phyloP scores from a whole-genome alignment of 2,329 filamentous ascomycete species.

The Zarea fungicola region DNA sequence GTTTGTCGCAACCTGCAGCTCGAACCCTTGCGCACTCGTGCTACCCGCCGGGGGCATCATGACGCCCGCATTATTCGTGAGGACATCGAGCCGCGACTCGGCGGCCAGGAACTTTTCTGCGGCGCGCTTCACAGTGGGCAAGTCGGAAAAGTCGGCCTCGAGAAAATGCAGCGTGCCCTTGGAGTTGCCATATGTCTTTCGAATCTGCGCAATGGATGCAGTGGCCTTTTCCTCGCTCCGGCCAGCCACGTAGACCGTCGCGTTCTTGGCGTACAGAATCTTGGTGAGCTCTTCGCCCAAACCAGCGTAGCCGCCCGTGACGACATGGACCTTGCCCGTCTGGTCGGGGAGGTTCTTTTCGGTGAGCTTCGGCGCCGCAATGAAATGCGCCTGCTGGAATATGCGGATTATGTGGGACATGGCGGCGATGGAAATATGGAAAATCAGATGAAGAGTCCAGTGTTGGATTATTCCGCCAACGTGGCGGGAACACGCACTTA shows the following conservation, averaged over 20 bases:
- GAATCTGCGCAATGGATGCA: constrained; percentile 35
- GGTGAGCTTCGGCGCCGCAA: constrained; percentile 17
- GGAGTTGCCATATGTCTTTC: constrained; percentile 23
- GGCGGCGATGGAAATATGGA: too few species aligned
- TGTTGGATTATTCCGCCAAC: too few species aligned
- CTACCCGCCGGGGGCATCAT: constrained; percentile 24
- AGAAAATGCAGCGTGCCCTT: constrained; percentile 32
- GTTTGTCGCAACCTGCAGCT: constrained; percentile 32
- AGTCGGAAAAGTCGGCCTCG: constrained; percentile 31
- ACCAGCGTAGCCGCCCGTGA: constrained; percentile 20
- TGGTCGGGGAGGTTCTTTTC: constrained; percentile 60
- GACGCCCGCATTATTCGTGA: constrained; percentile 33
- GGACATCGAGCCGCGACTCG: constrained; percentile 24
- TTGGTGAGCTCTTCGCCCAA: constrained; percentile 44
- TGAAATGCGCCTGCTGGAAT: too few species aligned
- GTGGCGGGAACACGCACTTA: too few species aligned
- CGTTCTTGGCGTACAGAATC: constrained; percentile 46
- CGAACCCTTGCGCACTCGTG: constrained; percentile 28
- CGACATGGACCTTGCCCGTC: constrained; percentile 43
- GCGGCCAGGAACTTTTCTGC: constrained; percentile 16
- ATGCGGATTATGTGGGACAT: too few species aligned
- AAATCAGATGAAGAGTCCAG: too few species aligned
- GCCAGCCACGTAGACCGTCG: constrained; percentile 44
- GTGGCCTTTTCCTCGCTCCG: constrained; percentile 35
- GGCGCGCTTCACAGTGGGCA: constrained; percentile 22